Conservation (phyloP, 2,329 filamentous ascomycete species). For the Fusarium mangiferae region DNA sequence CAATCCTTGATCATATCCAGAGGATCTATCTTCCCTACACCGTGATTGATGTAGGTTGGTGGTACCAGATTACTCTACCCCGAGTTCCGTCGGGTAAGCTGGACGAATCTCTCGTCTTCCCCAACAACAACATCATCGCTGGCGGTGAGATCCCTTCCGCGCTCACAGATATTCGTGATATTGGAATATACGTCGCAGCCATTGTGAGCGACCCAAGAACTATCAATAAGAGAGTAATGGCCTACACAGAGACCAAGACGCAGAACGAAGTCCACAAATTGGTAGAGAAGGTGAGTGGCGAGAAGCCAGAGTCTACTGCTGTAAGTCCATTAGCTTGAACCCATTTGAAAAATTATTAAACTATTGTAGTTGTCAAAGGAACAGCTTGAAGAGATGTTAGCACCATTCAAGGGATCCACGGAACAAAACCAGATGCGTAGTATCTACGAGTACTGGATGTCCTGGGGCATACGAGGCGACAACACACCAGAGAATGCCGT, state of each 20-base stretch:
- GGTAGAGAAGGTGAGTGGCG: neutral
- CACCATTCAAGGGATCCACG: neutral
- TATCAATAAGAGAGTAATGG: constrained; percentile 8
- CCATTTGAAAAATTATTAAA: rapidly evolving
- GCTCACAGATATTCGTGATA: neutral
- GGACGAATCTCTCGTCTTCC: neutral
- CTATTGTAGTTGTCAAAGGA: neutral
- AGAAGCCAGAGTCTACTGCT: constrained; percentile 4
- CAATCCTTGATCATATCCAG: constrained; percentile 60
- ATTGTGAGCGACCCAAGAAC: neutral
- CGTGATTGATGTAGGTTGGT: constrained; percentile 10
- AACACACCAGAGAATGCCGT: constrained; percentile 2
- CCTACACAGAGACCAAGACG: neutral
- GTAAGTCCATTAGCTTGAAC: neutral
- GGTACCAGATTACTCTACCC: constrained; percentile 9
- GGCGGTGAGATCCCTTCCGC: neutral
- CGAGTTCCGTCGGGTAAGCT: constrained; percentile 7
- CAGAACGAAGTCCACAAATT: constrained; percentile 2
- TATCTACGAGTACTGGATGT: constrained; percentile 9
- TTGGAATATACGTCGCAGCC: constrained; percentile 5
- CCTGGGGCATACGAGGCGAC: constrained; percentile 15
- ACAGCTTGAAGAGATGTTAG: neutral
- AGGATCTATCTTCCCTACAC: constrained; percentile 62
- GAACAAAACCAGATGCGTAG: neutral
- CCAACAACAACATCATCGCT: constrained; percentile 5